phyloP scores from a whole-genome alignment of 495 filamentous ascomycete genomes.

The Viridothelium virens region DNA sequence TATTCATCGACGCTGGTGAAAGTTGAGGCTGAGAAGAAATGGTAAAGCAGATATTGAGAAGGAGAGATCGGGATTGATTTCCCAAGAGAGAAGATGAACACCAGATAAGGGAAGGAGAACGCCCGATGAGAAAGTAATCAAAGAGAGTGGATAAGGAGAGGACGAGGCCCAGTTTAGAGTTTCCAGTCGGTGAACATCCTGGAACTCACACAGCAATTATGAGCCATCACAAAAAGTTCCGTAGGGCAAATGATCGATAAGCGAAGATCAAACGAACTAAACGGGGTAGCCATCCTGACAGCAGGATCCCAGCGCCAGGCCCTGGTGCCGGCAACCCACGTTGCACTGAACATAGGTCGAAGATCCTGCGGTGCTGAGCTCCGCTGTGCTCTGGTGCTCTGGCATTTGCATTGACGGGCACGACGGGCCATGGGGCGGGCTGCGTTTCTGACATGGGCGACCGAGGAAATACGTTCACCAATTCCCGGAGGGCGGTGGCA shows the following conservation, averaged over 20 bases:
- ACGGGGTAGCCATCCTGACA: conserved; percentile 8
- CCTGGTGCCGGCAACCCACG: not conserved
- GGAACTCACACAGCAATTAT: not conserved
- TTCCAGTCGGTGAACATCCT: conserved; percentile 8
- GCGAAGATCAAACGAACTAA: conserved; percentile 10
- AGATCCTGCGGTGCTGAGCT: not conserved
- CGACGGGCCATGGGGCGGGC: not conserved
- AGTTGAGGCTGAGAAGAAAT: not conserved
- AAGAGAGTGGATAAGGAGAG: not conserved
- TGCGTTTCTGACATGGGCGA: not conserved
- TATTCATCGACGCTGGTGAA: not conserved
- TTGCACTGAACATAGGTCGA: not conserved
- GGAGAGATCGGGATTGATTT: not conserved
- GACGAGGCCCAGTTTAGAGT: not conserved
- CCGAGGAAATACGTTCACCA: not conserved
- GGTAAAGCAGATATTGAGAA: not conserved
- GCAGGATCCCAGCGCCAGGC: not conserved
- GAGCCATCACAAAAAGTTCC: not conserved
- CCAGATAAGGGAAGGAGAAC: not conserved
- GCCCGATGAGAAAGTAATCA: not conserved
- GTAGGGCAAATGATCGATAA: conserved; percentile 2
- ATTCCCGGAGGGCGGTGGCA: not conserved
- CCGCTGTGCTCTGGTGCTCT: not conserved
- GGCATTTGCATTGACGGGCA: not conserved
- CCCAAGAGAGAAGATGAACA: not conserved